Conservation (phyloP, 371 early-diverging fungal species). For the Paraphysoderma sedebokerense region DNA sequence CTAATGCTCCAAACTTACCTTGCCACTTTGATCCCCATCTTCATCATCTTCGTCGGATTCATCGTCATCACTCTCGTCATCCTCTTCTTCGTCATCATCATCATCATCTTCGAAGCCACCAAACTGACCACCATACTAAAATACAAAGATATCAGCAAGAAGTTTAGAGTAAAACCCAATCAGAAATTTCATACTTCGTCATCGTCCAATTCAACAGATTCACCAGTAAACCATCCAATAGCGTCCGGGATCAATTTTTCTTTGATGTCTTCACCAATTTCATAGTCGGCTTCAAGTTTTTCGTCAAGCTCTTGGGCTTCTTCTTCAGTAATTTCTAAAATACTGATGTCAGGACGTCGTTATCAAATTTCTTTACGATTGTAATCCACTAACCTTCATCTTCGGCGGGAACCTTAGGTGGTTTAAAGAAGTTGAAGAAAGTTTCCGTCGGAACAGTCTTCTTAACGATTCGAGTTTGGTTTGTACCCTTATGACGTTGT, state of each 20-base stretch:
- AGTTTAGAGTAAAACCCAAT: not conserved
- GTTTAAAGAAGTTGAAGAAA: constrained; percentile 89
- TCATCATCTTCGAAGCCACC: constrained; percentile 37
- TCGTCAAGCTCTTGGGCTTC: constrained; percentile 13
- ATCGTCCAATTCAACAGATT: constrained; percentile 63
- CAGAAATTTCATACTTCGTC: constrained; percentile 41
- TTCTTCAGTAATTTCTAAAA: constrained; percentile 44
- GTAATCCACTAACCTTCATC: constrained; percentile 31
- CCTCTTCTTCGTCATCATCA: constrained; percentile 19
- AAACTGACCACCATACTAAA: constrained; percentile 18
- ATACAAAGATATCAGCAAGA: not conserved
- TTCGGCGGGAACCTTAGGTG: constrained; percentile 53
- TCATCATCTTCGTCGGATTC: constrained; percentile 41
- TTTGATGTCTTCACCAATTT: constrained; percentile 89
- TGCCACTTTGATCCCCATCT: constrained; percentile 30
- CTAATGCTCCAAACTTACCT: constrained; percentile 28
- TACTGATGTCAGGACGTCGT: no score
- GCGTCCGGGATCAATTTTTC: constrained; percentile 89
- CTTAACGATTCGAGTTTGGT: constrained; percentile 93
- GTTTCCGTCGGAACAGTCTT: constrained; percentile 80
- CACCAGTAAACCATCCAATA: constrained; percentile 95
- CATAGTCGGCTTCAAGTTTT: constrained; percentile 51
- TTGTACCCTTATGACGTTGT: constrained; percentile 93
- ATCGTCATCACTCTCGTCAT: constrained; percentile 44
- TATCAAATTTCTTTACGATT: constrained; percentile 15